Evolutionary conservation across 2,329 filamentous ascomycete genomes (phyloP), one percentile per base, ranked within the genome.

Genomic region (Botrytis medusae): DNA sequence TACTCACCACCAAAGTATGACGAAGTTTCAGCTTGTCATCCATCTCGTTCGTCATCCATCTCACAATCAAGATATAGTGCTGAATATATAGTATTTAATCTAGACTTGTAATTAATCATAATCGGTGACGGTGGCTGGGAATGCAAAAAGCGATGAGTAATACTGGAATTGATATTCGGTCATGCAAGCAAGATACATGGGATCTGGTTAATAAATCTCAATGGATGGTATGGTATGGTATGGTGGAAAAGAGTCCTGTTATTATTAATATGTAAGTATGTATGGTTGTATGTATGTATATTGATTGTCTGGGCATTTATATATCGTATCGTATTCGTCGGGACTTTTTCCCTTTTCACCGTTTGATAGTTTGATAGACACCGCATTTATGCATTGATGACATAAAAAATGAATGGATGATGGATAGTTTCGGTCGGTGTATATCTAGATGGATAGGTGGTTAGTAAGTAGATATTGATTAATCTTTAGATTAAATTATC

Each of bases 331-430:
- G 32, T 14, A 25, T 61, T 37, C 37, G 59, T 61, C n/a, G 14
- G 40, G 25, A 25, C 20, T 8, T 20, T 25, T 22, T 63, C 16
- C 4, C n/a, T 25, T 9, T 64, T 42, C 40, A 42, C 42, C 40
- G 18, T 34, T 46, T 46, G 42, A 46, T 9, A 16, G 18, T 34
- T 46, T 46, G 42, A 46, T 9, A 16, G 48, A 54, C 62, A 65
- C 42, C 63, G 63, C 63, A 65, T 48, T 48, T 65, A 64, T 64
- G 42, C 63, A 65, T 48, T n/a, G 34, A 42, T n/a, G 60, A 37
- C 59, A 61, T 25, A 42, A 48, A 5, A 18, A 60, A 22, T 20
- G 34, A 22, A 12, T 25, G 22, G 62, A 48, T 65, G 25, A 42
- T n/a, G 34, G 34, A 65, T 34, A 18, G n/a, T 37, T 20, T 34